Conservation (phyloP, 192 early-diverging fungal genomes). For the Linnemannia hyalina region DNA sequence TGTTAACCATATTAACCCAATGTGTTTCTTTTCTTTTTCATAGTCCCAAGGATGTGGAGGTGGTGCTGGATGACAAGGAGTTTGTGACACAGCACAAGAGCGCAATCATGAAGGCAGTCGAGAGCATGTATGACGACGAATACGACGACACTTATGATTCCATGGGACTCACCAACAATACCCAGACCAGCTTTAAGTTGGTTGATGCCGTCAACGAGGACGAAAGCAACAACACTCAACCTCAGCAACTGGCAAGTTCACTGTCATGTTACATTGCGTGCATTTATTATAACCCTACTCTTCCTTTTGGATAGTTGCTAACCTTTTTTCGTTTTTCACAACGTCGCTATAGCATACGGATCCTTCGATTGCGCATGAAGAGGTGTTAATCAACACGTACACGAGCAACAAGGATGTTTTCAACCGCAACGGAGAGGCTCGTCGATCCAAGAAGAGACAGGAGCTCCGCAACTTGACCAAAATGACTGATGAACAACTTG, state of each 20-base stretch:
- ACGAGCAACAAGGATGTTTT: constrained; percentile 72
- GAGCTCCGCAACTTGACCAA: constrained; percentile 74
- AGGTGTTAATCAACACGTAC: constrained; percentile 72
- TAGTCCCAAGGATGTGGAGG: constrained; percentile 60
- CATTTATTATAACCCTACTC: neutral
- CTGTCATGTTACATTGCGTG: neutral
- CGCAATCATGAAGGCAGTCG: constrained; percentile 60
- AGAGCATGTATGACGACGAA: constrained; percentile 83
- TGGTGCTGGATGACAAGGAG: constrained; percentile 68
- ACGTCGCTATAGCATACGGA: constrained; percentile 46
- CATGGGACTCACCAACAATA: constrained; percentile 67
- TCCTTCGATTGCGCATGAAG: constrained; percentile 73
- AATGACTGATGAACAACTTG: constrained; percentile 91
- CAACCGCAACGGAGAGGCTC: constrained; percentile 66
- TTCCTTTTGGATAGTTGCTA: neutral
- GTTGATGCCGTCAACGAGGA: constrained; percentile 68
- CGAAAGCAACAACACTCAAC: neutral
- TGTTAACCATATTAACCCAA: neutral
- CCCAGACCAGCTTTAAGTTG: constrained; percentile 64
- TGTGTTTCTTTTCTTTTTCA: constrained; percentile 1
- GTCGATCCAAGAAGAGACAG: constrained; percentile 73
- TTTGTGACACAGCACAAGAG: constrained; percentile 65
- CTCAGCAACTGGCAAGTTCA: neutral
- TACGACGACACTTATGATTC: constrained; percentile 95
- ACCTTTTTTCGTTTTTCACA: neutral